Conservation (phyloP, 164 flowering plant genomes). For the Liriodendron chinense region DNA sequence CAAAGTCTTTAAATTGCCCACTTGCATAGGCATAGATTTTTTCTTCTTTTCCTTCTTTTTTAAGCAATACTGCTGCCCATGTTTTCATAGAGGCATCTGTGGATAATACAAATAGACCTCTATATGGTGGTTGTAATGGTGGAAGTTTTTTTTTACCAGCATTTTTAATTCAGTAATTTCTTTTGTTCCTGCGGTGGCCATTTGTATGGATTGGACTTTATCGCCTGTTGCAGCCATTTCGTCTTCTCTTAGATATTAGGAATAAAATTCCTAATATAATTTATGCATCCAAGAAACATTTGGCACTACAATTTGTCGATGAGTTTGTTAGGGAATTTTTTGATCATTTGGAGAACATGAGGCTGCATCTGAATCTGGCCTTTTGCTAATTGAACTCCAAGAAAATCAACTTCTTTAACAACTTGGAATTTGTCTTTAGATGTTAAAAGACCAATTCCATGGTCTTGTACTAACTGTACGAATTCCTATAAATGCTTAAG, state of each 20-base stretch:
- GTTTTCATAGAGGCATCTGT: background rate
- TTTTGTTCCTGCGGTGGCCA: background rate
- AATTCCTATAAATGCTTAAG: no score
- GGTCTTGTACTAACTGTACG: no score
- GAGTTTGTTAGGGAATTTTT: no score
- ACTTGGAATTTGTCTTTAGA: constrained; percentile 6
- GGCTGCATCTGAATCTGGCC: background rate
- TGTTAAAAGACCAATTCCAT: no score
- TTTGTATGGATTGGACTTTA: background rate
- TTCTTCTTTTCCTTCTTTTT: background rate
- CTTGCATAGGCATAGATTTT: background rate
- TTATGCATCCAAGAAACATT: no score
- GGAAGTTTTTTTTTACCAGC: background rate
- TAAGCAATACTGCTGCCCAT: background rate
- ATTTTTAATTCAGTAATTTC: background rate
- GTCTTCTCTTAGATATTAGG: background rate
- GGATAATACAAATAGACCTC: background rate
- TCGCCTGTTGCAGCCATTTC: background rate
- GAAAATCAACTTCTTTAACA: background rate
- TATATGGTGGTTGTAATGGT: background rate
- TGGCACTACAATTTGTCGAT: no score
- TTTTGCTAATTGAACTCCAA: background rate
- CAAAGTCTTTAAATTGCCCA: background rate
- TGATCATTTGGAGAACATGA: no score
- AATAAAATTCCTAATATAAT: background rate